phyloP scores from a whole-genome alignment of 495 filamentous ascomycete species.

The Tuber microsphaerosporum region DNA sequence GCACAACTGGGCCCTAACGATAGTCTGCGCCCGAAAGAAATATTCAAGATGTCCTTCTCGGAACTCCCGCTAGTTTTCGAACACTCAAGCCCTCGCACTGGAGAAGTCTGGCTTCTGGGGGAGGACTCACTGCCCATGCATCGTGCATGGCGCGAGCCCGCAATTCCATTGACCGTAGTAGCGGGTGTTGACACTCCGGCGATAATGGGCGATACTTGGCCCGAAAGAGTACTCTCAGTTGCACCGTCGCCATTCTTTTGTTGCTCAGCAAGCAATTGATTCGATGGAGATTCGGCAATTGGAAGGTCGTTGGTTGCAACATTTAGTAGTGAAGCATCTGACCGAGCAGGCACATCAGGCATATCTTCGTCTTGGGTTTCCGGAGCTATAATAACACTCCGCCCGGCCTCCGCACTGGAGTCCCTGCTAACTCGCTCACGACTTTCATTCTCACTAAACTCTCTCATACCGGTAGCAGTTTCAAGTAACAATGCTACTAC shows the following conservation, averaged over 20 bases:
- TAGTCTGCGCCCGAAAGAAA: not conserved
- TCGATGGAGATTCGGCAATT: not conserved
- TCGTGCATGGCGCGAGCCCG: not conserved
- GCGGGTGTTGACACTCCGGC: constrained; percentile 1
- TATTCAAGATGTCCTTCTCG: not conserved
- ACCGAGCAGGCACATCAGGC: not conserved
- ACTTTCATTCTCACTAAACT: constrained; percentile 2
- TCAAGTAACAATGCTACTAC: constrained; percentile 29
- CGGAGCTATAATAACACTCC: not conserved
- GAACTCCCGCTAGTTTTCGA: not conserved
- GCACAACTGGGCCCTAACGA: not conserved
- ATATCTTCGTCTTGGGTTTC: not conserved
- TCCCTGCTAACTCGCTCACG: not conserved
- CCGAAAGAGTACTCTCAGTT: not conserved
- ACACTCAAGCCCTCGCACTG: not conserved
- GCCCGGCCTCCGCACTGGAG: not conserved
- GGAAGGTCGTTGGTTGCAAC: not conserved
- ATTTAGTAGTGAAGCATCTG: not conserved
- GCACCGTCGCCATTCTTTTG: not conserved
- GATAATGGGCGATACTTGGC: not conserved
- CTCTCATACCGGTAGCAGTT: constrained; percentile 17
- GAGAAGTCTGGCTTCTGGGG: not conserved
- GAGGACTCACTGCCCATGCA: not conserved
- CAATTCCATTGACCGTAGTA: not conserved
- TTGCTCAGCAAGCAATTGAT: not conserved